Conservation (phyloP, 1,284 basidiomycete genomes). For the Trichosporon sp. region DNA sequence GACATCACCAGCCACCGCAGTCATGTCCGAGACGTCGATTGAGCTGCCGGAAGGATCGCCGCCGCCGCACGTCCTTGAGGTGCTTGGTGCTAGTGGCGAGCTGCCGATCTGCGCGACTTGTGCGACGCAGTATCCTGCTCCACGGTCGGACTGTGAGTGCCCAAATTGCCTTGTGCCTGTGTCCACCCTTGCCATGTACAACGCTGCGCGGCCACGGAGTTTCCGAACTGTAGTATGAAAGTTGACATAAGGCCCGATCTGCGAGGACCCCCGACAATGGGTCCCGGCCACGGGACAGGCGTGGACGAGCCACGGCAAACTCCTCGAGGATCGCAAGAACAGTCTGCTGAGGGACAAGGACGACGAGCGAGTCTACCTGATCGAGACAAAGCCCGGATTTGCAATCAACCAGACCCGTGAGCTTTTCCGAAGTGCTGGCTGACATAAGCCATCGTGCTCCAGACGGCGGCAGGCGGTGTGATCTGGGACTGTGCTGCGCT, state of each 20-base stretch:
- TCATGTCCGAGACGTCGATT: not conserved
- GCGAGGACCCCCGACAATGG: constrained; percentile 40
- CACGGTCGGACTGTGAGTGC: constrained; percentile 25
- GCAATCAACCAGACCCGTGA: constrained; percentile 45
- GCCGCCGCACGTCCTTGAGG: constrained; percentile 21
- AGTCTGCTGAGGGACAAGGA: constrained; percentile 32
- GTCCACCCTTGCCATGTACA: not conserved
- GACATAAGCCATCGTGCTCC: constrained; percentile 39
- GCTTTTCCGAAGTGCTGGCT: constrained; percentile 8
- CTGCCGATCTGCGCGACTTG: constrained; percentile 44
- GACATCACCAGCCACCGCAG: too few relatives aligned
- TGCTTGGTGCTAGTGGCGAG: constrained; percentile 28
- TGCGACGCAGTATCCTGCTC: constrained; percentile 39
- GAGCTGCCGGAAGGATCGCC: not conserved
- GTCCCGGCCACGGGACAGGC: constrained; percentile 36
- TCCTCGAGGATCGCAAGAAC: constrained; percentile 23
- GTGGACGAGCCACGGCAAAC: constrained; percentile 37
- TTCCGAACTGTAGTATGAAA: not conserved
- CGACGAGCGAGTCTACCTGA: constrained; percentile 34
- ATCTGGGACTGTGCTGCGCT: constrained; percentile 46
- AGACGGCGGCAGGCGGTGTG: constrained; percentile 34
- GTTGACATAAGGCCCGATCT: constrained; percentile 28
- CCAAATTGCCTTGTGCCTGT: not conserved
- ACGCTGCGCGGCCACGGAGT: not conserved
- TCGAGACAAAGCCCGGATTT: constrained; percentile 35